phyloP scores from a whole-genome alignment of 2,329 filamentous ascomycete genomes.

The Calonectria hongkongensis region DNA sequence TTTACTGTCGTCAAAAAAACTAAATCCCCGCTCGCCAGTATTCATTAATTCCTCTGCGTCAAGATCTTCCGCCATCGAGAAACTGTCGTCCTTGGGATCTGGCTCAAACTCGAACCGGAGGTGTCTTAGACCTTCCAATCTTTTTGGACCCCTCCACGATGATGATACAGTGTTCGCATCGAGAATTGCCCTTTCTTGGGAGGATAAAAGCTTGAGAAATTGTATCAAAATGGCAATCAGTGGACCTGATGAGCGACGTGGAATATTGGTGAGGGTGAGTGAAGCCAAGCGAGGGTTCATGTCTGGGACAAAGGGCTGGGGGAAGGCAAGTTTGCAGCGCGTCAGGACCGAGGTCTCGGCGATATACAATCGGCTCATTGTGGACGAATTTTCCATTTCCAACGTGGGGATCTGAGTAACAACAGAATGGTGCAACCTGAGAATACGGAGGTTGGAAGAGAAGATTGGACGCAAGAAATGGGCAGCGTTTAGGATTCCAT shows the following conservation, averaged over 20 bases:
- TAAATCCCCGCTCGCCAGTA: conserved; percentile 63
- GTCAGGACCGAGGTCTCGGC: conserved; percentile 67
- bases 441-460: conserved; percentile 70
- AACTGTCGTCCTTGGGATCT: conserved; percentile 62
- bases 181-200: conserved; percentile 69
- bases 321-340: conserved; percentile 67
- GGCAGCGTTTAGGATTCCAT: conserved; percentile 66
- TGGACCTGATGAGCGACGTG: conserved; percentile 71
- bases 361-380: conserved; percentile 61
- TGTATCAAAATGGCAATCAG: conserved; percentile 67
- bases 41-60: conserved; percentile 67
- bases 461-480: conserved; percentile 72
- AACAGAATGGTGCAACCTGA: conserved; percentile 76
- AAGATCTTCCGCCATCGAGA: conserved; percentile 58
- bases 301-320: conserved; percentile 70
- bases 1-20: conserved; percentile 64
- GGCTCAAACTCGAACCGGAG: conserved; percentile 73
- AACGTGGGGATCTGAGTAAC: conserved; percentile 73
- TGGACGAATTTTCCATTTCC: conserved; percentile 60
- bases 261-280: conserved; percentile 73
- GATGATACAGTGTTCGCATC: conserved; percentile 50
- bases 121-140: conserved; percentile 71
- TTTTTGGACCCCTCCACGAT: conserved; percentile 62
- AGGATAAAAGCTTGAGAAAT: conserved; percentile 68
- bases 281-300: conserved; percentile 73